Percentiles rank a stretch among this genome's conserved stretches.
Evolutionary conservation across 441 rosid species (phyloP).

Genomic region (Erysimum cheiri): DNA sequence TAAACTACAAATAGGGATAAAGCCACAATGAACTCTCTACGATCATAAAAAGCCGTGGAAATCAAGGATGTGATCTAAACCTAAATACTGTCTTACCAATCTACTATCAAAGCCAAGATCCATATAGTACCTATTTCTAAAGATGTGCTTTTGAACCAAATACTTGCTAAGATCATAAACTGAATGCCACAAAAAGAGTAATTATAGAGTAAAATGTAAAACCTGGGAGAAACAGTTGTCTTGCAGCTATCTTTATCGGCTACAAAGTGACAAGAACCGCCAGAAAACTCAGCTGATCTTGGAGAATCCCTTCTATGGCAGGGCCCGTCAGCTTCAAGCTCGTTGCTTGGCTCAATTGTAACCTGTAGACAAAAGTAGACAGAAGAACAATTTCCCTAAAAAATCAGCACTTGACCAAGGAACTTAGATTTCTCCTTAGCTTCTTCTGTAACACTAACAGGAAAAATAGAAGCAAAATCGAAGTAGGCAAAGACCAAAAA

Average conservation of each 20-base stretch:
- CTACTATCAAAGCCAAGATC: neutral
- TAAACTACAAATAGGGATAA: neutral
- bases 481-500: neutral
- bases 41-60: neutral
- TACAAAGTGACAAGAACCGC: constrained; percentile 38
- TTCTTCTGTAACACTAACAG: too few species aligned
- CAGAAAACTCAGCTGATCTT: constrained; percentile 51
- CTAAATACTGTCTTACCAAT: neutral
- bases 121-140: neutral
- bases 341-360: constrained; percentile 60
- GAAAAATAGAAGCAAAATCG: neutral
- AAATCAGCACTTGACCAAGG: constrained; percentile 31
- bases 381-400: neutral
- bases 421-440: too few species aligned
- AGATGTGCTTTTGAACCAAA: neutral
- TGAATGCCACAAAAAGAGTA: neutral
- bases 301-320: constrained; percentile 54
- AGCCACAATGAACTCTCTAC: neutral
- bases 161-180: neutral
- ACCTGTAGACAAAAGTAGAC: constrained; percentile 47
- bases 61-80: neutral
- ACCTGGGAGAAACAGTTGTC: constrained; percentile 59
- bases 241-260: constrained; percentile 53
- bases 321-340: constrained; percentile 51
- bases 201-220: constrained; percentile 26